These are phyloP conservation scores for Begonia loranthoides DNA, from an alignment of 306 rosid species.

Conservation along the genomic window DNA sequence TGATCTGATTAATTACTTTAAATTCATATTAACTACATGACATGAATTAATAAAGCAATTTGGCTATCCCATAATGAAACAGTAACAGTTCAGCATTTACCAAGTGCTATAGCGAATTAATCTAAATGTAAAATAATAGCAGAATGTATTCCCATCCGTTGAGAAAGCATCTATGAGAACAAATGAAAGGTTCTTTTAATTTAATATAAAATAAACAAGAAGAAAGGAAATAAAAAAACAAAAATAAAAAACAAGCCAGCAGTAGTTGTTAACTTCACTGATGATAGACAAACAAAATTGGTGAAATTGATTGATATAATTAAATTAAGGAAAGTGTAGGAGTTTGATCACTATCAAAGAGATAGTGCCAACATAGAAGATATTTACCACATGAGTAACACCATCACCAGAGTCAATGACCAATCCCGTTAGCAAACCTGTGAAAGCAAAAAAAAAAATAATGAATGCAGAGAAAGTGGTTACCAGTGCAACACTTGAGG, in stretches of 20 bases:
- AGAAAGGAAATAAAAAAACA: too few relatives aligned
- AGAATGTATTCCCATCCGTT: too few relatives aligned
- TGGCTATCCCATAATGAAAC: too few relatives aligned
- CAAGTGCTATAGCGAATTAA: too few relatives aligned
- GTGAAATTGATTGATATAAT: background rate
- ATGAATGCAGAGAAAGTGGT: slow-evolving; percentile 1
- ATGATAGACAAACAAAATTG: background rate
- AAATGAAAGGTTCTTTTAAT: too few relatives aligned
- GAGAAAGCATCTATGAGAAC: too few relatives aligned
- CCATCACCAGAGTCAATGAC: slow-evolving; percentile 98
- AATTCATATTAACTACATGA: background rate
- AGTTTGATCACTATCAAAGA: background rate
- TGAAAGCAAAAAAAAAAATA: slow-evolving; percentile 8
- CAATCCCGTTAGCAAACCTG: slow-evolving; percentile 96
- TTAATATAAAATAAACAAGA: too few relatives aligned
- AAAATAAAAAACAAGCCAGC: too few relatives aligned
- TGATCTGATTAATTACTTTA: background rate
- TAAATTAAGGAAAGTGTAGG: background rate
- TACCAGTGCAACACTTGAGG: too few relatives aligned
- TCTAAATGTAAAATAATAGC: too few relatives aligned
- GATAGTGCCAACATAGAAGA: slow-evolving; percentile 5
- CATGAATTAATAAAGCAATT: background rate
- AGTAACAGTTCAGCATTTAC: too few relatives aligned
- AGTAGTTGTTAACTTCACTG: too few relatives aligned
- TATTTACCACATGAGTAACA: slow-evolving; percentile 96